These are phyloP conservation scores for Aegilops sharonensis DNA, from an alignment of 176 grass and related monocot species.

Conservation along the genomic window DNA sequence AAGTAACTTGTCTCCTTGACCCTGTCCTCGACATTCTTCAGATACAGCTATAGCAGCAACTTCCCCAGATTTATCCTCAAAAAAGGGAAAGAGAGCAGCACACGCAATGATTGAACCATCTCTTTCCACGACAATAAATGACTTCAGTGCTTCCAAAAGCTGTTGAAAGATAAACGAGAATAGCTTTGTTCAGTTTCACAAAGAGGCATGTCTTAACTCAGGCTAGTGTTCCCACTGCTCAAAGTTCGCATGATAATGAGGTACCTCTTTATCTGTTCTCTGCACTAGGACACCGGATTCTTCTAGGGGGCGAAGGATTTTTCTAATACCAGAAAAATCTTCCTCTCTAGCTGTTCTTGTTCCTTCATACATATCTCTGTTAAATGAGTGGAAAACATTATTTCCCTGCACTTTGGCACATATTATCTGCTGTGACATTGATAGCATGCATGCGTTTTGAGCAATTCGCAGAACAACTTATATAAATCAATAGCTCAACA, in stretches of 20 bases:
- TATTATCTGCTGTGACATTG: background rate
- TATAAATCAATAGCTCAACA: slow-evolving; percentile 7
- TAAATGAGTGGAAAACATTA: slow-evolving; percentile 13
- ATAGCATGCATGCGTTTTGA: background rate
- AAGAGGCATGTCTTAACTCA: slow-evolving; percentile 14
- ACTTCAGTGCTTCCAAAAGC: slow-evolving; percentile 63
- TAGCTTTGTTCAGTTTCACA: slow-evolving; percentile 21
- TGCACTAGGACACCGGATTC: slow-evolving; percentile 73
- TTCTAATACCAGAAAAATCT: slow-evolving; percentile 89
- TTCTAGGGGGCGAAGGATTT: slow-evolving; percentile 76
- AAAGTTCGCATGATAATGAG: slow-evolving; percentile 12
- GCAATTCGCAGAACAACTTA: background rate
- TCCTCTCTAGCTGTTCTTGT: slow-evolving; percentile 69
- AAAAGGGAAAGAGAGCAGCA: slow-evolving; percentile 83
- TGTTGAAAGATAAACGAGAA: slow-evolving; percentile 33
- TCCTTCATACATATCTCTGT: slow-evolving; percentile 91
- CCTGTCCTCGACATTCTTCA: slow-evolving; percentile 89
- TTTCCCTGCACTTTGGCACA: background rate
- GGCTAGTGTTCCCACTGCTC: slow-evolving; percentile 1
- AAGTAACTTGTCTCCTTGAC: slow-evolving; percentile 96
- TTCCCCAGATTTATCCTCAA: slow-evolving; percentile 82
- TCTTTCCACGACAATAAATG: slow-evolving; percentile 78
- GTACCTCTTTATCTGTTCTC: slow-evolving; percentile 75
- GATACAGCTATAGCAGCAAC: slow-evolving; percentile 93
- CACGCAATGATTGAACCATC: slow-evolving; percentile 91